Base-by-base conservation (phyloP, 495 filamentous ascomycete species). In the Clohesyomyces aquaticus region DNA sequence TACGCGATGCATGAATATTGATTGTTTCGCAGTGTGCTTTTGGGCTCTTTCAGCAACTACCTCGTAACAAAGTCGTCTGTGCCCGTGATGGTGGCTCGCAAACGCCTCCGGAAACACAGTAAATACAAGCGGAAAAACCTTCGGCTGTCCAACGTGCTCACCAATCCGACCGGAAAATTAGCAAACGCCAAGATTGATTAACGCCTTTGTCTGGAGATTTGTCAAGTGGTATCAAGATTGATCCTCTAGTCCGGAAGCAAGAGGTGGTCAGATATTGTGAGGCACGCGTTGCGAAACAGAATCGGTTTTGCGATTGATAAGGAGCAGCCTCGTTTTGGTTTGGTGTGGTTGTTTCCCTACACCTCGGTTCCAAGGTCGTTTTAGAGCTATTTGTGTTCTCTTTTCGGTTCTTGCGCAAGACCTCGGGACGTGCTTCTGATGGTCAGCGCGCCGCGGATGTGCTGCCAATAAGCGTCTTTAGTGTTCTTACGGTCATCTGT, bases 1-100 rank as follows among this genome's bases (percentile, higher is more conserved):
- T n/a, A n/a, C n/a, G 61, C 46, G 41, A 16, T 21, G 41, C 67
- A 56, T 69, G 51, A 58, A 61, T 25, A 21, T 46, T 59, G 29
- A 63, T 47, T 19, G 49, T 64, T 19, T 61, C 19, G 9, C 64
- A 94, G 91, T 69, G 91, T 95, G 25, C 85, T 98, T 28, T 82
- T 98, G 18, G 94, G 94, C 18, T 96, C 92, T 1, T 98, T 98
- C 75, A 93, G 90, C 56, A 97, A 96, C 72, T 98, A 98, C 72
- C 82, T 98, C 11, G 91, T 98, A 25, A 93, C 90, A 45, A 96
- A 97, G 77, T 93, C 89, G 53, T 95, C 90, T 6, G 91, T 96
- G n/a, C 94, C 94, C n/a, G 76, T 78, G 25, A 78, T 78, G 76
- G 76, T 78, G 0, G 76, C 76, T 18, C 67, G 76, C 32, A 78